Conservation (phyloP, 169 alveolate genomes). For the Plasmodium ovale region DNA sequence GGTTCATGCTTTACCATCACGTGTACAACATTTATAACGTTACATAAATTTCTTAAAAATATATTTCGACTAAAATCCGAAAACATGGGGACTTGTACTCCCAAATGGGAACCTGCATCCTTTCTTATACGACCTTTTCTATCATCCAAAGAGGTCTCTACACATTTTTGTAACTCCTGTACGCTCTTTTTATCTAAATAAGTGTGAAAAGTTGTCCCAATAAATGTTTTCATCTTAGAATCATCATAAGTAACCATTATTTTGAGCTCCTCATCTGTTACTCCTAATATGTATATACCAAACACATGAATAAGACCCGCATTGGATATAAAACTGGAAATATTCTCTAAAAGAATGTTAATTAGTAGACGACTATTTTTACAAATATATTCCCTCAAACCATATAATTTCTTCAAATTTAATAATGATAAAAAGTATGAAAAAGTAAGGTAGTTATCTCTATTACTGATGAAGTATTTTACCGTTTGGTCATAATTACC, state of each 20-base stretch:
- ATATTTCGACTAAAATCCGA: constrained; percentile 2
- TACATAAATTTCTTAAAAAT: constrained; percentile 12
- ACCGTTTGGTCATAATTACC: constrained; percentile 38
- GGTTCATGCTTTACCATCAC: constrained; percentile 24
- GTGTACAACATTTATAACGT: constrained; percentile 39
- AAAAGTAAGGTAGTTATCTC: constrained; percentile 24
- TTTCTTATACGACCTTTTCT: neutral
- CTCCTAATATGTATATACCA: constrained; percentile 4
- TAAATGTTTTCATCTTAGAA: constrained; percentile 5
- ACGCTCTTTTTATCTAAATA: neutral
- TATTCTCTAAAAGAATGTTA: constrained; percentile 36
- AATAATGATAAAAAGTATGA: constrained; percentile 27
- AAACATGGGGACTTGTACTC: neutral
- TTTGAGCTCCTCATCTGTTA: constrained; percentile 8
- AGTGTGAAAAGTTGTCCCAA: neutral
- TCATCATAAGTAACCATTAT: constrained; percentile 11
- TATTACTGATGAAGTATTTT: constrained; percentile 17
- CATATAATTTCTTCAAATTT: neutral
- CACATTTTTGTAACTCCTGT: neutral
- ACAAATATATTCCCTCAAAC: constrained; percentile 37
- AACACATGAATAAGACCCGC: constrained; percentile 1
- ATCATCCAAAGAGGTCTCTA: neutral
- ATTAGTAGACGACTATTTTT: neutral
- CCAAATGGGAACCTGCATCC: neutral
- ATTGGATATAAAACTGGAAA: constrained; percentile 11